Conservation (phyloP, 306 rosid genomes). For the Prunus padus region DNA sequence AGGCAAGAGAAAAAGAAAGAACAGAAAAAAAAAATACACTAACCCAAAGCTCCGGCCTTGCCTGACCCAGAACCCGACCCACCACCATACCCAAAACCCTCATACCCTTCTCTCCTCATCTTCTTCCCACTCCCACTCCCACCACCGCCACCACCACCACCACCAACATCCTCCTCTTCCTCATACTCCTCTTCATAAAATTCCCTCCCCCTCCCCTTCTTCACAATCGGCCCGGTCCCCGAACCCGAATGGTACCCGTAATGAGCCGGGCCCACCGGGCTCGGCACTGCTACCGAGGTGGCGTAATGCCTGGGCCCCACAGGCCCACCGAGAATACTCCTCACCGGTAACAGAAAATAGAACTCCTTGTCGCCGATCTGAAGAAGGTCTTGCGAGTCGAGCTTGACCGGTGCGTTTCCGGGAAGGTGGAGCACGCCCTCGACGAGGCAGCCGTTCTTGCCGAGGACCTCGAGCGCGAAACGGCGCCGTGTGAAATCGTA, state of each 20-base stretch:
- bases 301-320: slow-evolving; percentile 54
- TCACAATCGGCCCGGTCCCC: slow-evolving; percentile 37
- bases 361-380: slow-evolving; percentile 98
- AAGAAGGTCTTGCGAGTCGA: slow-evolving; percentile 91
- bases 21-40: slow-evolving; percentile 18
- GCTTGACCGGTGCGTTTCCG: slow-evolving; percentile 88
- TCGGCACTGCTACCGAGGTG: slow-evolving; percentile 6
- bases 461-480: slow-evolving; percentile 92
- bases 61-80: slow-evolving; percentile 51
- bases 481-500: slow-evolving; percentile 96
- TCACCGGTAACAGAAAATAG: slow-evolving; percentile 76
- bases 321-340: slow-evolving; percentile 67
- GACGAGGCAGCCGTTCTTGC: slow-evolving; percentile 92
- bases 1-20: background rate
- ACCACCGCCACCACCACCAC: slow-evolving; percentile 16
- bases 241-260: slow-evolving; percentile 53
- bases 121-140: slow-evolving; percentile 68
- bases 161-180: slow-evolving; percentile 64
- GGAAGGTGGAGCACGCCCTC: slow-evolving; percentile 98
- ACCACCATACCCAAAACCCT: slow-evolving; percentile 56
- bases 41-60: slow-evolving; percentile 62
- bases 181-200: slow-evolving; percentile 75
- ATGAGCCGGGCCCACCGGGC: slow-evolving; percentile 35
- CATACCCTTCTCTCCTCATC: slow-evolving; percentile 69
- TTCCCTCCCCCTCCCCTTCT: slow-evolving; percentile 75